Conservation (phyloP, 2,329 filamentous ascomycete species). For the Aspergillus aculeatus region DNA sequence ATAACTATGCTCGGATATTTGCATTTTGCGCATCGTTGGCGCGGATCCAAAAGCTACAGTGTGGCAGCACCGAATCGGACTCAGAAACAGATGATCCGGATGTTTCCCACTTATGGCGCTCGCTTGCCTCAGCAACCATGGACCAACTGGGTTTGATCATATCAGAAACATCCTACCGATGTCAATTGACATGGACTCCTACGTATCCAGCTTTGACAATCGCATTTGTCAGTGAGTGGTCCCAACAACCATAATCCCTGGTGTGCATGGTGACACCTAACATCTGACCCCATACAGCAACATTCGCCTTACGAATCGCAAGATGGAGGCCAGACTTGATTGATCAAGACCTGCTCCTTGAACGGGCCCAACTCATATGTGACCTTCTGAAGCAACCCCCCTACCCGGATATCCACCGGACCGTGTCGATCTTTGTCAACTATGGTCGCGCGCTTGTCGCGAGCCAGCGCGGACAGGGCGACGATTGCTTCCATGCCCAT, state of each 20-base stretch:
- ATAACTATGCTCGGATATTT: constrained; percentile 35
- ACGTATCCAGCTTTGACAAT: constrained; percentile 37
- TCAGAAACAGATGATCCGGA: constrained; percentile 24
- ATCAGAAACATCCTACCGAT: constrained; percentile 33
- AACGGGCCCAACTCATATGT: constrained; percentile 33
- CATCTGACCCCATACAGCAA: constrained; percentile 22
- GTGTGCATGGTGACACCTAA: background rate
- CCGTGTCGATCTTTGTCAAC: constrained; percentile 38
- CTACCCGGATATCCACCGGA: constrained; percentile 40
- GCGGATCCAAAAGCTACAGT: constrained; percentile 36
- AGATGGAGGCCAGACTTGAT: constrained; percentile 36
- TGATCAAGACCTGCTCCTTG: constrained; percentile 30
- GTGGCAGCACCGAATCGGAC: constrained; percentile 18
- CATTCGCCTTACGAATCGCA: constrained; percentile 35
- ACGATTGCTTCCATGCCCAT: background rate
- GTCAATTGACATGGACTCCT: constrained; percentile 35
- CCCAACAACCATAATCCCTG: background rate
- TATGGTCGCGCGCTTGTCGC: constrained; percentile 36
- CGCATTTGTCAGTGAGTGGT: constrained; percentile 37
- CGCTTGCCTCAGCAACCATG: constrained; percentile 34
- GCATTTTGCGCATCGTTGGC: constrained; percentile 33
- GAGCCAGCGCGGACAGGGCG: constrained; percentile 1
- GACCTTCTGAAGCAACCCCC: constrained; percentile 37
- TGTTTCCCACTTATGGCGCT: constrained; percentile 31
- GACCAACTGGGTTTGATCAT: constrained; percentile 34